phyloP scores from a whole-genome alignment of 1,284 basidiomycete species.

The Athelia sp. region DNA sequence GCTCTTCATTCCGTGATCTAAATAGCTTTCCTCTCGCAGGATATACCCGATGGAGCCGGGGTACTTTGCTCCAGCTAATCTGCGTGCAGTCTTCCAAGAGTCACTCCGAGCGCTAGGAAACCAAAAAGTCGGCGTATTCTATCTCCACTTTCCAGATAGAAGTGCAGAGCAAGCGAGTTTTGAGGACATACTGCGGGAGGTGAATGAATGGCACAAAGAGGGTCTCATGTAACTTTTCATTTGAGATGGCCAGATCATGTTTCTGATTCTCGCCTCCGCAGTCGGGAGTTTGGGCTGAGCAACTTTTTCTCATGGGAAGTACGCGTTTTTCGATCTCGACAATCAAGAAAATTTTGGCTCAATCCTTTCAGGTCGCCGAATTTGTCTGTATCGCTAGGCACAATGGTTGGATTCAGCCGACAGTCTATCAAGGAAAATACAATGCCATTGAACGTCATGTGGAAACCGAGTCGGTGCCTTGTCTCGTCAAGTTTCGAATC shows the following conservation, averaged over 20 bases:
- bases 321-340: not conserved
- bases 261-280: slow-evolving; percentile 18
- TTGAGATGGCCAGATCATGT: not conserved
- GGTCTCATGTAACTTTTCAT: slow-evolving; percentile 30
- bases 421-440: slow-evolving; percentile 29
- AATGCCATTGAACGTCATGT: slow-evolving; percentile 36
- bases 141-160: slow-evolving; percentile 21
- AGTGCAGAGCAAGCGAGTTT: slow-evolving; percentile 14
- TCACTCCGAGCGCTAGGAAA: slow-evolving; percentile 17
- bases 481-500: not conserved
- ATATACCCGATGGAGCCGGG: slow-evolving; percentile 17
- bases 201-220: slow-evolving; percentile 35
- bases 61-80: slow-evolving; percentile 16
- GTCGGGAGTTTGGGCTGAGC: slow-evolving; percentile 37
- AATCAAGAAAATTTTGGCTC: not conserved
- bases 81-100: slow-evolving; percentile 16
- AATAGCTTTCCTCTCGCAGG: slow-evolving; percentile 6
- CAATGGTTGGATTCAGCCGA: slow-evolving; percentile 29
- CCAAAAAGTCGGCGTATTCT: slow-evolving; percentile 19
- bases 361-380: slow-evolving; percentile 24
- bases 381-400: slow-evolving; percentile 24
- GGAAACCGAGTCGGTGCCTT: slow-evolving; percentile 29
- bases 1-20: not conserved
- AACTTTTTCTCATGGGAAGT: slow-evolving; percentile 40
- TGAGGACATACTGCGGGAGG: slow-evolving; percentile 31